Base-by-base conservation (phyloP, 495 filamentous ascomycete species). In the Tuber melanosporum region DNA sequence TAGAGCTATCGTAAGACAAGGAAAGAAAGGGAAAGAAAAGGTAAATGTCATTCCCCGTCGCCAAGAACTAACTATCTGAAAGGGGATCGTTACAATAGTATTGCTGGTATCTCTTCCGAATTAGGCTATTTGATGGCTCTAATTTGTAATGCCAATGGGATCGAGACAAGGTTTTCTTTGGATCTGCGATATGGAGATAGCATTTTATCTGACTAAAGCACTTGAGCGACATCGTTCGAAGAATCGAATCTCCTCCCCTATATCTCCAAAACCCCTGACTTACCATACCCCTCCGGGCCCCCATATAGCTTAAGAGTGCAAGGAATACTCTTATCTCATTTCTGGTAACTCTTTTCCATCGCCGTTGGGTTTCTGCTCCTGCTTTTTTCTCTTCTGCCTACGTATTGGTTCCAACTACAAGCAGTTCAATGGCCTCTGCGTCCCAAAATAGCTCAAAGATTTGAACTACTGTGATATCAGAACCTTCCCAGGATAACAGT, bases 191-290 rank as follows among this genome's bases (percentile, higher is more conserved):
- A 69, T 79, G 66, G 12, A 76, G 46, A 52, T 72, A 79, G 36
- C 36, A 6, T 69, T 76, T 74, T 3, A 79, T 79, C 43, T 76
- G 74, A 39, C 76, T 9, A 72, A 74, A 79, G 14, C 62, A 39
- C 4, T 26, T 76, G 26, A 62, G n/a, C 8, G 17, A 44, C 41
- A 79, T 79, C 6, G 20, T 6, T 52, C 5, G 4, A 22, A n/a
- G 20, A 8, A 52, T 52, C 0, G 47, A n/a, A n/a, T 52, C 47
- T n/a, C 20, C 47, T 7, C 20, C 47, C 47, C n/a, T 52, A n/a
- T 52, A 52, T 20, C 47, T 52, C 20, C 1, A 52, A 52, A n/a
- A 52, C 0, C 5, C 5, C 3, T n/a, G 47, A 10, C 47, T 52
- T 52, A 5, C 47, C 42, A 43, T 43, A 0, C 5, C 6, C 9